Evolutionary conservation across 352 stramenopile species (phyloP).

Genomic region (Phytopythium cucurbitacearum): DNA sequence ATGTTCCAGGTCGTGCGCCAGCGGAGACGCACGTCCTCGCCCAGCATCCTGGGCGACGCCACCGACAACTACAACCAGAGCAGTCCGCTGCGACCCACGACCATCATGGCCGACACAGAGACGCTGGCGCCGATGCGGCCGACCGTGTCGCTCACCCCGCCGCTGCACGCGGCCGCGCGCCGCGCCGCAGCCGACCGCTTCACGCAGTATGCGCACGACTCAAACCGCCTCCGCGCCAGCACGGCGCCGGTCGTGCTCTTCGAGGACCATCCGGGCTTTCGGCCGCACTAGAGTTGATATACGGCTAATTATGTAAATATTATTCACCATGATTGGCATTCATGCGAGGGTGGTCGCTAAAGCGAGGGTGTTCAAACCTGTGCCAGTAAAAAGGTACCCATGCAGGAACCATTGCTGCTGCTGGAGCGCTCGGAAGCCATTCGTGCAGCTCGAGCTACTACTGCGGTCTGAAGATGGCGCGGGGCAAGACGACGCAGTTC

Average conservation of each 20-base stretch:
- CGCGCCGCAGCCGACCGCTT: conserved; percentile 10
- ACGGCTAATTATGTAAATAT: too few species aligned
- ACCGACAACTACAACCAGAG: conserved; percentile 17
- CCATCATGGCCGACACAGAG: conserved; percentile 36
- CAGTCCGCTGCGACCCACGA: conserved; percentile 23
- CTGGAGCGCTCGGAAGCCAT: too few species aligned
- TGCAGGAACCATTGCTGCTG: too few species aligned
- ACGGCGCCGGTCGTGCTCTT: conserved; percentile 31
- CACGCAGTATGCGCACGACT: conserved; percentile 7
- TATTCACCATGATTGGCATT: too few species aligned
- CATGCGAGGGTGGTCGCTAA: too few species aligned
- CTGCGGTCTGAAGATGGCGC: conserved; percentile 11
- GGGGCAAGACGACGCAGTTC: conserved; percentile 27
- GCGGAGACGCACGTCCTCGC: conserved; percentile 1
- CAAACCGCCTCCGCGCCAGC: conserved; percentile 15
- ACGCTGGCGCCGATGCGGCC: conserved; percentile 10
- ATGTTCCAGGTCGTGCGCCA: conserved; percentile 1
- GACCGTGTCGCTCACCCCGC: conserved; percentile 6
- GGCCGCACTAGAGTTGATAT: too few species aligned
- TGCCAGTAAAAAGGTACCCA: too few species aligned
- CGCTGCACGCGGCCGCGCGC: conserved; percentile 21
- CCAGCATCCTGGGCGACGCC: conserved; percentile 19
- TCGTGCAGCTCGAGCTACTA: too few species aligned
- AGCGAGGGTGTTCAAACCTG: too few species aligned
- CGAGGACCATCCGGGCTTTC: conserved; percentile 6